Percentiles rank a stretch among this genome's conserved stretches.
Evolutionary conservation across 78 protist species (phyloP).

Genomic region (Dictyostelium intermedium): DNA sequence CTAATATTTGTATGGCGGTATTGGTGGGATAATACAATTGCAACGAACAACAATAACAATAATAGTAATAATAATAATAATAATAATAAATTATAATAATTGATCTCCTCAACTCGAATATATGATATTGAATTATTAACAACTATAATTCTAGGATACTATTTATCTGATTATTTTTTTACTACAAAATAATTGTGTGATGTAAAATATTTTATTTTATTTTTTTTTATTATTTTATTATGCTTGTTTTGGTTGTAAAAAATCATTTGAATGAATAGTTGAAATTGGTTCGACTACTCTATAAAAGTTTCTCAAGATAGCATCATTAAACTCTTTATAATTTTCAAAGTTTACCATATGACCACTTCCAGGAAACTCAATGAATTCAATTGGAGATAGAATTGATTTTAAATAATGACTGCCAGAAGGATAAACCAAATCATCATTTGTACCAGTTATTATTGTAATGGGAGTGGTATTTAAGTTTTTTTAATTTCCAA

Average conservation of each 20-base stretch:
- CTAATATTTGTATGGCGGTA: too few relatives aligned
- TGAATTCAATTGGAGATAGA: slow-evolving; percentile 45
- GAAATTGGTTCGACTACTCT: neutral
- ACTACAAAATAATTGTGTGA: too few relatives aligned
- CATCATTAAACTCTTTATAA: slow-evolving; percentile 27
- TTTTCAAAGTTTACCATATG: slow-evolving; percentile 68
- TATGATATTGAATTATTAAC: too few relatives aligned
- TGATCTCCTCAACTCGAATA: too few relatives aligned
- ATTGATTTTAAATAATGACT: slow-evolving; percentile 1
- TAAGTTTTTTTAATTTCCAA: neutral
- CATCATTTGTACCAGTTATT: slow-evolving; percentile 54
- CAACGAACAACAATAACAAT: too few relatives aligned
- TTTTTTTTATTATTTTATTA: too few relatives aligned
- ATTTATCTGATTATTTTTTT: too few relatives aligned
- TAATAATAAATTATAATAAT: too few relatives aligned
- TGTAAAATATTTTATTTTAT: too few relatives aligned
- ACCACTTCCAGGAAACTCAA: slow-evolving; percentile 56
- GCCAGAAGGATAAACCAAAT: slow-evolving; percentile 25
- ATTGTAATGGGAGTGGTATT: neutral
- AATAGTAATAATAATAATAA: too few relatives aligned
- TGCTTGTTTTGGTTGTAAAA: neutral
- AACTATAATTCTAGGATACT: too few relatives aligned
- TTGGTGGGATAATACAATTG: too few relatives aligned
- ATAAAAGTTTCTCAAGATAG: slow-evolving; percentile 20
- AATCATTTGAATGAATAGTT: neutral